Evolutionary conservation across 2,329 filamentous ascomycete genomes (phyloP).

Genomic region (Epichloe glyceriae): DNA sequence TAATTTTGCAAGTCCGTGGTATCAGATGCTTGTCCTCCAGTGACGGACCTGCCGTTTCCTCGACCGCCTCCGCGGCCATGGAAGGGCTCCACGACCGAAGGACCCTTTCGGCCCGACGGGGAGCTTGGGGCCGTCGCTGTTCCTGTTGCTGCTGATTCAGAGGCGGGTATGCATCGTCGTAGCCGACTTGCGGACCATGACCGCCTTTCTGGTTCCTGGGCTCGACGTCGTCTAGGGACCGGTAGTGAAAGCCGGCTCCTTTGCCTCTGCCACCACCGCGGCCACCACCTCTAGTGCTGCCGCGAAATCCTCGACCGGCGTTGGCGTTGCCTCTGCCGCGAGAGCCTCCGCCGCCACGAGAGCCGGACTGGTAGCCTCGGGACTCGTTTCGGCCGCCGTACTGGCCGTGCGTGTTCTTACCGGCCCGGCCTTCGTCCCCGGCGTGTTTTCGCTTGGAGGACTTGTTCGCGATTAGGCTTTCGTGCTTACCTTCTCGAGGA

Average conservation of each 20-base stretch:
- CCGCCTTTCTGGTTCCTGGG: constrained; percentile 32
- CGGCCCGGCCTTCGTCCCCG: constrained; percentile 30
- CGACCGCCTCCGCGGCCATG: constrained; percentile 7
- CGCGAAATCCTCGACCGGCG: constrained; percentile 24
- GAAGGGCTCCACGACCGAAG: neutral
- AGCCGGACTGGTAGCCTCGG: constrained; percentile 27
- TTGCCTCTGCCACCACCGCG: constrained; percentile 27
- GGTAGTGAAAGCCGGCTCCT: constrained; percentile 42
- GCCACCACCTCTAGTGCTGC: constrained; percentile 29
- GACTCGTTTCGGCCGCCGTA: constrained; percentile 27
- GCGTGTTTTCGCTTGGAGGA: constrained; percentile 45
- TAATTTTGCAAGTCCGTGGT: constrained; percentile 27
- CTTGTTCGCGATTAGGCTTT: constrained; percentile 49
- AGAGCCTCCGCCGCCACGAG: constrained; percentile 21
- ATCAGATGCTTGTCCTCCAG: constrained; percentile 13
- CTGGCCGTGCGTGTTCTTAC: constrained; percentile 20
- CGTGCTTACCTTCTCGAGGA: constrained; percentile 46
- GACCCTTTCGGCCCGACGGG: constrained; percentile 8
- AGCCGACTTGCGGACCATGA: constrained; percentile 30
- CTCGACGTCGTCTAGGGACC: constrained; percentile 54
- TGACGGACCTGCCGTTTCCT: constrained; percentile 12
- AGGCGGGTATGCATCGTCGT: constrained; percentile 28
- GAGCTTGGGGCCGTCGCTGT: constrained; percentile 5
- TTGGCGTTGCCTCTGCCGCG: constrained; percentile 20
- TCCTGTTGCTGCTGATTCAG: constrained; percentile 10